Percentiles rank a stretch among this genome's conserved stretches.
Conservation (phyloP, 352 stramenopile species). For the Globisporangium radiosum region DNA sequence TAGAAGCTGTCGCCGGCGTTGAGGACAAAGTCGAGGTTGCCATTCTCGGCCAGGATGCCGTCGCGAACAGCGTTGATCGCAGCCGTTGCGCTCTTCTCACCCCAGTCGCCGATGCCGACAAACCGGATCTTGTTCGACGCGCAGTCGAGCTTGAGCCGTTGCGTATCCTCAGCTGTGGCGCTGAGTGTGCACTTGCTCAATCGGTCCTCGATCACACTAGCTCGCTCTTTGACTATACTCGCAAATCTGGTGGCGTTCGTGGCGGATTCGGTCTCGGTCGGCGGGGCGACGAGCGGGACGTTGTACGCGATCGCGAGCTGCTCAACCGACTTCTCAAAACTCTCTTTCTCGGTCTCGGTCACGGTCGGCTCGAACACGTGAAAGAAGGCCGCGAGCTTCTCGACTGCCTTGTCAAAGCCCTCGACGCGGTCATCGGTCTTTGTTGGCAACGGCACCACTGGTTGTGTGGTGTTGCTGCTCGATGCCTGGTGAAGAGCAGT, state of each 20-base stretch:
- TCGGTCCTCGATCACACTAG: too few species aligned
- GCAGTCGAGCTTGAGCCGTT: too few species aligned
- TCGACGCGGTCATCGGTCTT: not conserved
- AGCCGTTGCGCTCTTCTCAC: slow-evolving; percentile 19
- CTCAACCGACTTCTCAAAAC: slow-evolving; percentile 19
- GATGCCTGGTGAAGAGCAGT: too few species aligned
- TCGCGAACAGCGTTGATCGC: slow-evolving; percentile 27
- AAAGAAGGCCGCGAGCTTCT: slow-evolving; percentile 13
- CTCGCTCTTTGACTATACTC: too few species aligned
- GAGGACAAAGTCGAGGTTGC: slow-evolving; percentile 30
- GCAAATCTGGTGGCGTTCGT: too few species aligned
- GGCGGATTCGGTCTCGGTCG: not conserved
- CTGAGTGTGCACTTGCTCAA: too few species aligned
- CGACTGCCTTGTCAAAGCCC: slow-evolving; percentile 10
- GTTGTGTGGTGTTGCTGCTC: too few species aligned
- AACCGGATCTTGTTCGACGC: slow-evolving; percentile 14
- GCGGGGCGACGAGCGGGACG: slow-evolving; percentile 18
- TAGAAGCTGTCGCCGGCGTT: slow-evolving; percentile 39
- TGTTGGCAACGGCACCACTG: too few species aligned
- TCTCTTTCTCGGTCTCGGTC: slow-evolving; percentile 4
- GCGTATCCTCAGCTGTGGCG: too few species aligned
- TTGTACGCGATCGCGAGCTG: slow-evolving; percentile 24
- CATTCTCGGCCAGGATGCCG: slow-evolving; percentile 20
- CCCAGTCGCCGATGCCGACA: slow-evolving; percentile 31
- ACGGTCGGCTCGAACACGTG: slow-evolving; percentile 6